Conservation (phyloP, 345 rosid species). For the Turritis glabra region DNA sequence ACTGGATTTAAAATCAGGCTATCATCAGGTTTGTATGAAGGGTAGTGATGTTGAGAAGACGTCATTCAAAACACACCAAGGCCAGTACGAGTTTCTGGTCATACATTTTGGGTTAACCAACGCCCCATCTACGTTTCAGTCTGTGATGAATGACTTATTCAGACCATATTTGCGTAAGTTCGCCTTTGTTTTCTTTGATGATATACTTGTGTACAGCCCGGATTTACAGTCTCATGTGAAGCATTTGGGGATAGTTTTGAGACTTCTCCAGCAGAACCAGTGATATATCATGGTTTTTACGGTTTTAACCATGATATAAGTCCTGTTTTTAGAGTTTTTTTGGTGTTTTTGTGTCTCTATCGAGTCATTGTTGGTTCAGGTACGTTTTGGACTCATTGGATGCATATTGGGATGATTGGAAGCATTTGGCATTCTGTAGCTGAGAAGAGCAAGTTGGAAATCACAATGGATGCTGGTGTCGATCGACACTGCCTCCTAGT, state of each 20-base stretch:
- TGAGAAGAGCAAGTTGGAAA: no score
- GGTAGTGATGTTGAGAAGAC: neutral
- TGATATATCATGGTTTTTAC: no score
- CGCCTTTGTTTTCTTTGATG: neutral
- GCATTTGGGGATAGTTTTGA: fast-evolving
- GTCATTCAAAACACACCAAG: neutral
- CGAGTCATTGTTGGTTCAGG: no score
- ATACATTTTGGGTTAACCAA: neutral
- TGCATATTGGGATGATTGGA: no score
- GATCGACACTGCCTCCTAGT: no score
- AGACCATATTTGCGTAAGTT: fast-evolving
- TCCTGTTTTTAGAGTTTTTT: no score
- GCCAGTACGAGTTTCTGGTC: neutral
- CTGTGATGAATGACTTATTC: neutral
- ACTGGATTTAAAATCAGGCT: neutral
- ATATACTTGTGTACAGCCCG: fast-evolving
- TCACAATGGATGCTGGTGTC: no score
- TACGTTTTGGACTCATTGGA: no score
- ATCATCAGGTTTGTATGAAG: neutral
- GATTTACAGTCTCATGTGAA: fast-evolving
- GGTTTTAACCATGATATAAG: neutral
- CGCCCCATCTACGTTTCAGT: neutral
- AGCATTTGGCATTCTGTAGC: no score
- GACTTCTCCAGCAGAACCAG: fast-evolving
- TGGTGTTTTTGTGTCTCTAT: no score